phyloP scores from a whole-genome alignment of 116 monocot genomes.

The Trichopus zeylanicus region DNA sequence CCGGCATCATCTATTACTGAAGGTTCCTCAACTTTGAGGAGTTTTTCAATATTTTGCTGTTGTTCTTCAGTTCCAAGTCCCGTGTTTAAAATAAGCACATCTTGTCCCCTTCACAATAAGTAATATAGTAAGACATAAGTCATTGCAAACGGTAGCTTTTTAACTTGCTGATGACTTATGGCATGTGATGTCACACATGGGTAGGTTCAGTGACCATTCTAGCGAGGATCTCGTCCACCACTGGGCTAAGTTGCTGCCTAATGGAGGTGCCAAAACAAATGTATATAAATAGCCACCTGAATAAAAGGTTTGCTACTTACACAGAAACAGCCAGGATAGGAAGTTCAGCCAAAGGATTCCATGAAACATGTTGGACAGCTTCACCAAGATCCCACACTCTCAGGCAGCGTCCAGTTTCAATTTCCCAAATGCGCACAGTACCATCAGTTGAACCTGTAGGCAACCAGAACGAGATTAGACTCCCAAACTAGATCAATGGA shows the following conservation, averaged over 20 bases:
- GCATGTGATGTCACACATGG: too few relatives aligned
- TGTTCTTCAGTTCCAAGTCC: conserved; percentile 73
- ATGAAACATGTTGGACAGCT: conserved; percentile 59
- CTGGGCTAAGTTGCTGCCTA: too few relatives aligned
- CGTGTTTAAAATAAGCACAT: conserved; percentile 80
- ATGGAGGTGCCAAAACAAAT: too few relatives aligned
- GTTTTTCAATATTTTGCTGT: conserved; percentile 39
- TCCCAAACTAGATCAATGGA: neutral
- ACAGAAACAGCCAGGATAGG: conserved; percentile 65
- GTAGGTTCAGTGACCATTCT: too few relatives aligned
- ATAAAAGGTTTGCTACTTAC: conserved; percentile 28
- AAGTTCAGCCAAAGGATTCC: conserved; percentile 80
- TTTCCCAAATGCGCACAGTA: conserved; percentile 85
- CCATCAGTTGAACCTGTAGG: conserved; percentile 84
- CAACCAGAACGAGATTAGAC: neutral
- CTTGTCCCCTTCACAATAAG: conserved; percentile 57
- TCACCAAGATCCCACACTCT: conserved; percentile 82
- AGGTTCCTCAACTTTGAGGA: conserved; percentile 41
- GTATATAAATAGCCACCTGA: neutral
- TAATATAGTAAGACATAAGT: neutral
- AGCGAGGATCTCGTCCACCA: too few relatives aligned
- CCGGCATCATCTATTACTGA: conserved; percentile 29
- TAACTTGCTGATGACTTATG: too few relatives aligned
- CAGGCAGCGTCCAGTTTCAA: conserved; percentile 79
- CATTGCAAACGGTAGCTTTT: too few relatives aligned